Evolutionary conservation across 768 basidiomycete species (phyloP), one percentile per base, ranked within the genome.

Genomic region (Russula sp.): DNA sequence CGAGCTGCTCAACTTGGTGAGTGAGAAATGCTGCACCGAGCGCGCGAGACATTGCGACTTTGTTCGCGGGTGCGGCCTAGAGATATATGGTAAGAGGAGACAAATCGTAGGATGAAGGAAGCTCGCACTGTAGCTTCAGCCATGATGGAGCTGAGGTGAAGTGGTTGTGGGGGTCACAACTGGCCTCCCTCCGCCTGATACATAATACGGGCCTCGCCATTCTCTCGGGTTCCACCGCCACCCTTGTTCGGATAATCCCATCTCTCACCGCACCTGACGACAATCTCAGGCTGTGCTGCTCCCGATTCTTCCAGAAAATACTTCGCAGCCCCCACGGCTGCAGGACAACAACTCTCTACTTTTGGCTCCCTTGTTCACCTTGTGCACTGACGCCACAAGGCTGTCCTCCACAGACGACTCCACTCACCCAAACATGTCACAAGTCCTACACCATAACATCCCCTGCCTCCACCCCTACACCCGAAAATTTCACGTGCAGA

Each of bases 1-100:
- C 90, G 57, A 93, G 84, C 69, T 92, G 87, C 67, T 92, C 88
- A 47, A 93, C 91, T 68, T 93, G 90, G 67, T 93, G 90, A 65
- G 81, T 87, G 61, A 93, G 81, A 71, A 92, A 92, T 2, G 91
- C 91, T 34, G 90, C 90, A 20, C 91, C 91, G 42, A 93, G 82
- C 1, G 91, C 90, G 64, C 85, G 83, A 59, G 90, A 92, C 88
- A 93, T 89, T 60, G 88, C 88, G 45, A 88, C 71, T 71, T 86
- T 87, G 73, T 81, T 84, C 7, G 60, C 18, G 7, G 53, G n/a
- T 5, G 36, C n/a, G 18, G 36, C 59, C 59, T 60, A 32, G 14
- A 25, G 1, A 10, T 2, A 34, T 35, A 6, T 1, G 11, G 32
- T 34, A 16, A 35, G 42, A 20, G n/a, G 6, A 7, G 32, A 7